Conservation (phyloP, 176 grass and related monocot species). For the Carex pumila region DNA sequence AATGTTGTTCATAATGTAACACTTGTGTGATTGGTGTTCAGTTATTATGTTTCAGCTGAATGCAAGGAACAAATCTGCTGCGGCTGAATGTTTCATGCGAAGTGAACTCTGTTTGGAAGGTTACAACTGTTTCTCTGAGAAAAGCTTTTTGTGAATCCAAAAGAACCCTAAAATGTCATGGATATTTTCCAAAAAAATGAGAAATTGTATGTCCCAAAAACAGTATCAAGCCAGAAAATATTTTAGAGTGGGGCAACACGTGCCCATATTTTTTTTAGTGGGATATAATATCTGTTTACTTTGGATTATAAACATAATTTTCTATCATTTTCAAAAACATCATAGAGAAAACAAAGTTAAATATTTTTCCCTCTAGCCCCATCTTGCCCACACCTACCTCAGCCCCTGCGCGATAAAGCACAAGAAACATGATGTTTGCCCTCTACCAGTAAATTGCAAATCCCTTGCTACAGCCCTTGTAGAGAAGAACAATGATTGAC, state of each 20-base stretch:
- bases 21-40: background rate
- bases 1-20: background rate
- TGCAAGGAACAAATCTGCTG: conserved; percentile 89
- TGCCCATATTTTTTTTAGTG: background rate
- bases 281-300: background rate
- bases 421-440: background rate
- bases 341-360: background rate
- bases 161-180: conserved; percentile 3
- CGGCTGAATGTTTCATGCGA: conserved; percentile 89
- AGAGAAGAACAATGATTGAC: too few relatives aligned
- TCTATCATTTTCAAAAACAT: background rate
- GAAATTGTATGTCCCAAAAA: background rate
- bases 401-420: background rate
- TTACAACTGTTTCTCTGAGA: conserved; percentile 9
- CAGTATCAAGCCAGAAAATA: background rate
- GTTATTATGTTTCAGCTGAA: conserved; percentile 64
- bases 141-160: background rate
- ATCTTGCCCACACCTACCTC: background rate
- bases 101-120: conserved; percentile 92
- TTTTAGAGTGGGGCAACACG: background rate
- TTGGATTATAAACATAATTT: background rate
- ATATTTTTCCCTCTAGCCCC: background rate
- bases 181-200: background rate
- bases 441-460: too few relatives aligned
- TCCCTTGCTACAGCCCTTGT: too few relatives aligned